phyloP scores from a whole-genome alignment of 2,329 filamentous ascomycete species.

The Hypoxylon rubiginosum region DNA sequence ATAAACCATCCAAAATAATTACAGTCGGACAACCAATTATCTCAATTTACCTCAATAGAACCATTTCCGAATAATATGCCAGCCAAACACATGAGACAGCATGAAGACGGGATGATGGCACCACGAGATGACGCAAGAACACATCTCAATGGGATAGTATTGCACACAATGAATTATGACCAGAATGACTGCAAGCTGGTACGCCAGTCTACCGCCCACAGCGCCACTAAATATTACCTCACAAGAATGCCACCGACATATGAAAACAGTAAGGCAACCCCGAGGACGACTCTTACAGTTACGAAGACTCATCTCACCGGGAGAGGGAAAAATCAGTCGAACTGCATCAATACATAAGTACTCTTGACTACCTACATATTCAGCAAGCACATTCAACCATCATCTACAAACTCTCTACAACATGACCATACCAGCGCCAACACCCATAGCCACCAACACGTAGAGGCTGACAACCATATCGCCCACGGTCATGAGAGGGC shows the following conservation, averaged over 20 bases:
- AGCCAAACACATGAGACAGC: too few species aligned
- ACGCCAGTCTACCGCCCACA: too few species aligned
- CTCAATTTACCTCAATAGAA: not conserved
- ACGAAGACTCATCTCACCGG: too few species aligned
- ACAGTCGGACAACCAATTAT: not conserved
- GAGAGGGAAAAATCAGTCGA: not conserved
- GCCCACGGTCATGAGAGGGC: conserved; percentile 60
- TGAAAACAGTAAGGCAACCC: not conserved
- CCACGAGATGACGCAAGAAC: too few species aligned
- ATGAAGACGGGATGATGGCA: too few species aligned
- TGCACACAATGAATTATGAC: too few species aligned
- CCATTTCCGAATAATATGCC: not conserved
- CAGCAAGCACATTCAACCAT: conserved; percentile 11
- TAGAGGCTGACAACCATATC: conserved; percentile 65
- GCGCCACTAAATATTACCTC: too few species aligned
- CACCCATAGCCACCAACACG: conserved; percentile 64
- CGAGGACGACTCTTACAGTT: too few species aligned
- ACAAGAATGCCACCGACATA: not conserved
- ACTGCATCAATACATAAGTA: conserved; percentile 8
- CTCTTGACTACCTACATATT: conserved; percentile 11
- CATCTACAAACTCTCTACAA: conserved; percentile 57
- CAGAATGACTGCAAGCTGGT: too few species aligned
- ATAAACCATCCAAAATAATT: too few species aligned
- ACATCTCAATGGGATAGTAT: too few species aligned
- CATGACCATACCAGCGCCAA: conserved; percentile 67